Evolutionary conservation across 805 yeast genomes (phyloP).

Genomic region (Starmerella potacharoeniae): DNA sequence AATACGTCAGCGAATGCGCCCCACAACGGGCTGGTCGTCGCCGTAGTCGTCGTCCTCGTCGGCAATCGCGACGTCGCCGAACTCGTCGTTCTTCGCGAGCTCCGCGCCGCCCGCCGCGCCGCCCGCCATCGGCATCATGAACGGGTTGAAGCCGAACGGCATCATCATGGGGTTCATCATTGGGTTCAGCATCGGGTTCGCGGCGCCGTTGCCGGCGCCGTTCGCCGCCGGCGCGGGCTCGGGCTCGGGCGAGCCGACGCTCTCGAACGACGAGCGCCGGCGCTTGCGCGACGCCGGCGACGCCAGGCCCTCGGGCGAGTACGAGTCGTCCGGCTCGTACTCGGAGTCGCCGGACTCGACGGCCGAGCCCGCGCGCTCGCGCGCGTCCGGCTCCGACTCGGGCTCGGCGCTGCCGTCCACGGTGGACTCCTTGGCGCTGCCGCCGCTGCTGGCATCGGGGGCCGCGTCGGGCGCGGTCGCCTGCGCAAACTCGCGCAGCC

Average conservation of each 20-base stretch:
- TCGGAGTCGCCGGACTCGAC: conserved; percentile 7
- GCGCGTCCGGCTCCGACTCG: background rate
- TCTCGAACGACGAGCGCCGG: conserved; percentile 9
- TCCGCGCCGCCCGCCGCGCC: conserved; percentile 2
- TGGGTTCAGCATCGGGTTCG: conserved; percentile 2
- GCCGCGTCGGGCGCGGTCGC: conserved; percentile 14
- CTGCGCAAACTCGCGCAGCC: conserved; percentile 37
- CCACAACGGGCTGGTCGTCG: conserved; percentile 13
- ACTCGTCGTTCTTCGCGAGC: background rate
- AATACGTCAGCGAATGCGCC: conserved; percentile 12
- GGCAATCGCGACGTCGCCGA: conserved; percentile 1
- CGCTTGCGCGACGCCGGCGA: conserved; percentile 7
- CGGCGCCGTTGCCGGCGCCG: background rate
- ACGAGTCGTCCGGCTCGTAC: conserved; percentile 10
- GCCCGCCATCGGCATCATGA: conserved; percentile 19
- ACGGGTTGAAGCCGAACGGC: conserved; percentile 22
- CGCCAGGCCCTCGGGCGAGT: background rate
- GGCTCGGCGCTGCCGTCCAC: background rate
- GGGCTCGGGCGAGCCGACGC: conserved; percentile 2
- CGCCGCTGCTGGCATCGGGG: background rate
- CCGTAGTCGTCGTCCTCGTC: conserved; percentile 12
- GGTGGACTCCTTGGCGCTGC: background rate
- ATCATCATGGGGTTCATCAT: conserved; percentile 9
- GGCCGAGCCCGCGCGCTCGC: background rate
- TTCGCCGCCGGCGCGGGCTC: background rate